Base-by-base conservation (phyloP, 768 basidiomycete species). In the Russula lepida region DNA sequence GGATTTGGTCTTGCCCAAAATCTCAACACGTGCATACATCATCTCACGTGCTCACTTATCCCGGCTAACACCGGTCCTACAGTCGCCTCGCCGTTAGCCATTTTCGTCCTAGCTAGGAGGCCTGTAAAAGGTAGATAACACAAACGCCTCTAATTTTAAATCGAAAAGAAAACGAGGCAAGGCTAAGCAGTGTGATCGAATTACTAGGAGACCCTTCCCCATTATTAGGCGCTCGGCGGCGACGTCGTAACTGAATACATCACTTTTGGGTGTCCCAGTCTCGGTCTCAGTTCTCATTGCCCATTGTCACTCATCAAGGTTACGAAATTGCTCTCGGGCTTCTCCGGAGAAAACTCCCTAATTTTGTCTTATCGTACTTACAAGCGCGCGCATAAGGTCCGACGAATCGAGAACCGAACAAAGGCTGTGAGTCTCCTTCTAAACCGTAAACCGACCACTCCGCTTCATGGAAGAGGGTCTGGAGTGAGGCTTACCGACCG, bases 331-430 rank as follows among this genome's bases (percentile, higher is more conserved):
- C 3, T 52, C 32, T 37, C 53, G 59, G 53, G 23, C 21, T 23
- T 41, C 21, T 44, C 43, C 27, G 46, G 12, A n/a, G n/a, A n/a
- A n/a, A n/a, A n/a, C n/a, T n/a, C n/a, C n/a, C n/a, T n/a, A n/a
- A n/a, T n/a, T 12, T 2, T 23, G 13, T 53, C 59, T 35, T 23
- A 21, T 23, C 54, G 30, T 41, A 23, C 53, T 50, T 55, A 43
- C 47, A 44, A 50, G 53, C 54, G 54, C 60, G 39, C 39, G 54
- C 41, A 25, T 32, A 52, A 55, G 39, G 33, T 51, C 41, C 54
- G 59, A 39, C n/a, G 8, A 21, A 47, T 47, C 46, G 32, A 35
- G 46, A 28, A 37, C 25, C 46, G 54, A 56, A 57, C 30, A 25
- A 35, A 48, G 47, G 25, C 47, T 57, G 55, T 33, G 55, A 25